phyloP scores from a whole-genome alignment of 1,284 basidiomycete genomes.

The Neotropicomus parvogracilis region DNA sequence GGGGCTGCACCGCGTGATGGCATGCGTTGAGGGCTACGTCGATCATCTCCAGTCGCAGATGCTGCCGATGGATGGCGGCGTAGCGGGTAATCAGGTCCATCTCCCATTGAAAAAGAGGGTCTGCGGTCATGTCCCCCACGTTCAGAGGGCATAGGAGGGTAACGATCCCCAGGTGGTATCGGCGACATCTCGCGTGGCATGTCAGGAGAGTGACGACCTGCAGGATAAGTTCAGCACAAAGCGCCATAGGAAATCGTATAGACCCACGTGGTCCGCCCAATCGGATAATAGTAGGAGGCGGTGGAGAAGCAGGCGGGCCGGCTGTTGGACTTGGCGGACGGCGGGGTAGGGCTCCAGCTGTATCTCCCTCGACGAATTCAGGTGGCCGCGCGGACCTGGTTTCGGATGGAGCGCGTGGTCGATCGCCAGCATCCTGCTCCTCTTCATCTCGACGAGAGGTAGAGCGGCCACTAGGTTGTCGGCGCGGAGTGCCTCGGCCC shows the following conservation, averaged over 20 bases:
- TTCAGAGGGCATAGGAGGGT: constrained; percentile 13
- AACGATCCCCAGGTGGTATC: constrained; percentile 11
- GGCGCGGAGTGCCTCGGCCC: constrained; percentile 5
- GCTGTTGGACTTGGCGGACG: constrained; percentile 4
- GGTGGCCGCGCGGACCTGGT: constrained; percentile 12
- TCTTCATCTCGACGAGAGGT: constrained; percentile 13
- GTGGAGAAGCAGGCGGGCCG: constrained; percentile 21
- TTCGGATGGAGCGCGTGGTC: constrained; percentile 9
- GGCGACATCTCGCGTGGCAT: constrained; percentile 8
- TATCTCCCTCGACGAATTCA: constrained; percentile 13
- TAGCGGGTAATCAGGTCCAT: constrained; percentile 4
- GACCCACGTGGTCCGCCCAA: constrained; percentile 27
- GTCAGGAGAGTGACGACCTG: constrained; percentile 18
- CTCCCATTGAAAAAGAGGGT: constrained; percentile 7
- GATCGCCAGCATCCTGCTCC: constrained; percentile 19
- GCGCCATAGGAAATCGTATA: neutral
- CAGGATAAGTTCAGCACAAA: constrained; percentile 9
- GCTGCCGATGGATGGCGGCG: constrained; percentile 18
- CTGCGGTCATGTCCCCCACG: neutral
- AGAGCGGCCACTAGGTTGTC: constrained; percentile 22
- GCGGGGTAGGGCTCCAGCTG: constrained; percentile 1
- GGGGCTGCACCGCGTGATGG: constrained; percentile 14
- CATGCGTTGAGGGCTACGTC: constrained; percentile 5
- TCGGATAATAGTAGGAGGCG: constrained; percentile 32
- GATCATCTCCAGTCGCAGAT: constrained; percentile 5